Base-by-base conservation (phyloP, 2,329 filamentous ascomycete genomes). In the Trichoderma polysporum region DNA sequence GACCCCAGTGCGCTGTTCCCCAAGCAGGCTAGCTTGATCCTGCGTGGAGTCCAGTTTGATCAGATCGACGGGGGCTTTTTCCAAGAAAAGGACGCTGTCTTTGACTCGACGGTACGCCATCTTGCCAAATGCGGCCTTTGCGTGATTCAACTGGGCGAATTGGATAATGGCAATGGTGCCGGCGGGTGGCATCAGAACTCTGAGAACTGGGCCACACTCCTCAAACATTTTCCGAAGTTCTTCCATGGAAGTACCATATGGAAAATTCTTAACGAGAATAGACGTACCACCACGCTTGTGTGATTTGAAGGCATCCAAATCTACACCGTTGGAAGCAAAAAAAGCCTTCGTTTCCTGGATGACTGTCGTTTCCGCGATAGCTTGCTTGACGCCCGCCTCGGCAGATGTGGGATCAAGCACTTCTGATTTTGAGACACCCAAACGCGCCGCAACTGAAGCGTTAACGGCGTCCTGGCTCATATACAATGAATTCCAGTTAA, bases 401-500 rank as follows among this genome's bases (percentile, higher is more conserved):
- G 94, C 89, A 68, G 92, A 97, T 4, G 94, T 97, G n/a, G 94
- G 95, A 79, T 99, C 94, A 53, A 99, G 84, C 66, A 99, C 81
- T 73, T 97, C 93, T 12, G 93, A 90, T 82, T 99, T 99, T 65
- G 91, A 90, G 66, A 99, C 87, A 54, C 94, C 94, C 66, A 99
- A 84, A 63, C 94, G 90, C 75, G 90, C 88, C 56, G 95, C 93
- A 69, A 97, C 88, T 6, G 94, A 96, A 57, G 92, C 89, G 79
- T 97, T 94, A 61, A 99, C 93, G 59, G 95, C 92, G 81, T 99
- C 94, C 80, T 93, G 91, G 79, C 91, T 97, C 91, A 99, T 96
- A 79, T 95, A 99, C n/a, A 99, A 83, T n/a, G 94, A 94, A 82
- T 99, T 99, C 95, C 95, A 99, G 77, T 94, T 97, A 81, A 98